A percentile compares a stretch with the other conserved stretches of the same genome.
phyloP scores from a whole-genome alignment of 1,139 yeast genomes.

The Geotrichum europaeum region DNA sequence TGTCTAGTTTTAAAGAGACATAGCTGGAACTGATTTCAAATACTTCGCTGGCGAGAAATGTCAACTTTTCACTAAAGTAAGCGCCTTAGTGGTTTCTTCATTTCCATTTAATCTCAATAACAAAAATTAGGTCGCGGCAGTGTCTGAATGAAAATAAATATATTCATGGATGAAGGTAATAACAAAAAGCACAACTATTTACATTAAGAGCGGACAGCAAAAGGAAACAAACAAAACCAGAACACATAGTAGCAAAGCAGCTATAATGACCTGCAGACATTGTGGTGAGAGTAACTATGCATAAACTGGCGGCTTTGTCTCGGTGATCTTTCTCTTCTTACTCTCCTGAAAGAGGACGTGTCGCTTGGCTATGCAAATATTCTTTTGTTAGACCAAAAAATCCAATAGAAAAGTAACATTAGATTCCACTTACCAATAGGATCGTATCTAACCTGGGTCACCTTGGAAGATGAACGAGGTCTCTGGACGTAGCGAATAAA shows the following conservation, averaged over 20 bases:
- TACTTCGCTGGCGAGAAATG: not conserved
- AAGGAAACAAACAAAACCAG: not conserved
- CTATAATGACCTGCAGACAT: not conserved
- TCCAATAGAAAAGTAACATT: not conserved
- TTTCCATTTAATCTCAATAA: not conserved
- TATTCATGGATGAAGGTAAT: not conserved
- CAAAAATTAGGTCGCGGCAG: not conserved
- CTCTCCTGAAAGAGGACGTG: slow-evolving; percentile 88
- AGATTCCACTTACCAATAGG: slow-evolving; percentile 45
- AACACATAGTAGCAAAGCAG: not conserved
- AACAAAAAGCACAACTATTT: not conserved
- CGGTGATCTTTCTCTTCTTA: slow-evolving; percentile 77
- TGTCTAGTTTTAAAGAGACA: no score
- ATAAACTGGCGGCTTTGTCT: slow-evolving; percentile 37
- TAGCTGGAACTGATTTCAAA: no score
- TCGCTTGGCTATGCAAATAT: slow-evolving; percentile 42
- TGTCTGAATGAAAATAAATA: not conserved
- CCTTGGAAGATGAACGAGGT: slow-evolving; percentile 73
- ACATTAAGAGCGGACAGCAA: not conserved
- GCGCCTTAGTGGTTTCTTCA: not conserved
- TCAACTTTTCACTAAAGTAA: no score
- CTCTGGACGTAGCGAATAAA: slow-evolving; percentile 72
- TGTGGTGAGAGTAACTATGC: slow-evolving; percentile 4
- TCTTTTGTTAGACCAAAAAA: not conserved
- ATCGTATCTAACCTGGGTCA: slow-evolving; percentile 83